Conservation (phyloP, 2,329 filamentous ascomycete genomes). For the Leptographium wingfieldii region DNA sequence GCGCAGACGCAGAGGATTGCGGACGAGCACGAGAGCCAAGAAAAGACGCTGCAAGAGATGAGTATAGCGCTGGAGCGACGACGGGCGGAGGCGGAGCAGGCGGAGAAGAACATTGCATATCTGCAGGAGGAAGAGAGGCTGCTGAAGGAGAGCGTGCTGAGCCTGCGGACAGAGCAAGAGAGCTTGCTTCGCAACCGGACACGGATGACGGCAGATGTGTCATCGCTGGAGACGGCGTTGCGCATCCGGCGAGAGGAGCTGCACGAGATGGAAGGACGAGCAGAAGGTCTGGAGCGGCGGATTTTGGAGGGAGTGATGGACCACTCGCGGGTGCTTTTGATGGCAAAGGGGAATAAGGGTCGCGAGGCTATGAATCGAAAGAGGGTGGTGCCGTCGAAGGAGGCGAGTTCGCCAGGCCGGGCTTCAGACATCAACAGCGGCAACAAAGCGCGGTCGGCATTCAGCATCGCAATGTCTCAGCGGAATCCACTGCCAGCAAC, state of each 20-base stretch:
- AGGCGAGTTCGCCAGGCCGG: conserved; percentile 14
- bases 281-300: conserved; percentile 77
- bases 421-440: neutral
- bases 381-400: conserved; percentile 32
- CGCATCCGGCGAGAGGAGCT: conserved; percentile 84
- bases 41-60: conserved; percentile 69
- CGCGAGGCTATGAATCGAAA: conserved; percentile 47
- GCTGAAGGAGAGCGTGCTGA: conserved; percentile 41
- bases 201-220: conserved; percentile 71
- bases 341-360: conserved; percentile 48
- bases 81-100: conserved; percentile 49
- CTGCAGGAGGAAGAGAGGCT: conserved; percentile 36
- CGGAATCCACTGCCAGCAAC: conserved; percentile 32
- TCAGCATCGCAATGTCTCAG: conserved; percentile 43
- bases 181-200: conserved; percentile 66
- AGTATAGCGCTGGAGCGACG: conserved; percentile 69
- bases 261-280: conserved; percentile 77
- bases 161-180: conserved; percentile 58
- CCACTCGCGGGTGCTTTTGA: conserved; percentile 81
- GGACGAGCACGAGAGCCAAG: conserved; percentile 66
- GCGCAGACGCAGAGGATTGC: conserved; percentile 62
- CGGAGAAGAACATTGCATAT: conserved; percentile 40
- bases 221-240: conserved; percentile 80
- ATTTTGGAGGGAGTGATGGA: conserved; percentile 95
- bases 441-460: conserved; percentile 23